phyloP scores from a whole-genome alignment of 306 rosid genomes.

The Citrullus amarus region DNA sequence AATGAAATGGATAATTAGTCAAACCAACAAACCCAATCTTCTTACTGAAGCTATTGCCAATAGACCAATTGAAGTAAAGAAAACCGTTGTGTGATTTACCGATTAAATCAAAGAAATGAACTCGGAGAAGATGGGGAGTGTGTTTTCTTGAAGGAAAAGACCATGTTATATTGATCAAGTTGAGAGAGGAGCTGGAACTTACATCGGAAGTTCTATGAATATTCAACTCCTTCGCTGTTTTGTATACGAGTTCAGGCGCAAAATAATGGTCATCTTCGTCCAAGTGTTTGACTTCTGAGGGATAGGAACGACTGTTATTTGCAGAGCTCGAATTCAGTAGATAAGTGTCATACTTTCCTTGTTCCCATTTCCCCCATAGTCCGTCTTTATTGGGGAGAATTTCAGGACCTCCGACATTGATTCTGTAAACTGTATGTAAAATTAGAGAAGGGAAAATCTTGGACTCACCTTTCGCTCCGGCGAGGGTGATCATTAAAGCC shows the following conservation, averaged over 20 bases:
- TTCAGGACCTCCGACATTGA: conserved; percentile 25
- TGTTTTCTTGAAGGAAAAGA: conserved; percentile 4
- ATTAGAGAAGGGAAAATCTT: background rate
- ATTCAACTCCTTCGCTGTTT: conserved; percentile 11
- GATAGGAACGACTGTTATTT: fast-evolving
- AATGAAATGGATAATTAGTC: background rate
- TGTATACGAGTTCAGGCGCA: conserved; percentile 13
- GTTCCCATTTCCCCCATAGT: conserved; percentile 19
- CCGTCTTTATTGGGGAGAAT: background rate
- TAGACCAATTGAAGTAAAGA: background rate
- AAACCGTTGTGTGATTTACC: fast-evolving
- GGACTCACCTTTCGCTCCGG: background rate
- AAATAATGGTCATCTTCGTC: background rate
- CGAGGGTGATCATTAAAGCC: background rate
- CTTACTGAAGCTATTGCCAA: background rate
- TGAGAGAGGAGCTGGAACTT: background rate
- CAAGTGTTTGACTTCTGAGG: background rate
- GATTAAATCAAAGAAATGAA: conserved; percentile 26
- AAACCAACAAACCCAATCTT: background rate
- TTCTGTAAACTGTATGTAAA: conserved; percentile 18
- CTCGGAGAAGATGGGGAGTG: conserved; percentile 16
- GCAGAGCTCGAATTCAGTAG: background rate
- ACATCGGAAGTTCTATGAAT: too few species aligned
- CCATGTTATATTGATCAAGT: conserved; percentile 16
- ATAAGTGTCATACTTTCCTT: background rate